phyloP scores from a whole-genome alignment of 768 basidiomycete species.

The Tremella yokohamensis region DNA sequence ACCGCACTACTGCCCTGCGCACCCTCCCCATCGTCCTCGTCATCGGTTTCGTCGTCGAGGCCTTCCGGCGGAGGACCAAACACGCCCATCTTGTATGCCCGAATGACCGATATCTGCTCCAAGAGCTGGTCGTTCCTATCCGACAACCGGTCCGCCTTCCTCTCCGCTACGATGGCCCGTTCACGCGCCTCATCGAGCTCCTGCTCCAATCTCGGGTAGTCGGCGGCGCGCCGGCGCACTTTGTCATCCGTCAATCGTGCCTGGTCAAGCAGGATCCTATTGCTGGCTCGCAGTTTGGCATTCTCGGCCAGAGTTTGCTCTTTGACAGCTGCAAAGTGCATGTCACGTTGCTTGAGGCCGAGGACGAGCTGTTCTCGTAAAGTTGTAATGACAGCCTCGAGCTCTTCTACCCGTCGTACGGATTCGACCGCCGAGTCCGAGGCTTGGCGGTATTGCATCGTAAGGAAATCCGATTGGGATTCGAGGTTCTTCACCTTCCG shows the following conservation, averaged over 20 bases:
- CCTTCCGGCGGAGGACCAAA: slow-evolving; percentile 10
- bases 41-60: slow-evolving; percentile 12
- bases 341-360: slow-evolving; percentile 33
- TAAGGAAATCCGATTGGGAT: slow-evolving; percentile 1
- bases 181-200: slow-evolving; percentile 13
- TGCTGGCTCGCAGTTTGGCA: slow-evolving; percentile 10
- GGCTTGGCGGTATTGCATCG: slow-evolving; percentile 24
- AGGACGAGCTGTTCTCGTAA: slow-evolving; percentile 24
- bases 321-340: slow-evolving; percentile 18
- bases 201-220: slow-evolving; percentile 17
- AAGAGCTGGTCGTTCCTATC: slow-evolving; percentile 33
- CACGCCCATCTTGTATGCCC: slow-evolving; percentile 36
- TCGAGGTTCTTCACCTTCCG: neutral
- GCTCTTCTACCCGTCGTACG: slow-evolving; percentile 6
- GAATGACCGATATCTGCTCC: slow-evolving; percentile 20
- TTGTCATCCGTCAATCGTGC: slow-evolving; percentile 34
- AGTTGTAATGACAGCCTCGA: slow-evolving; percentile 11
- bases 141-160: slow-evolving; percentile 4
- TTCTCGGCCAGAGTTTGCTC: slow-evolving; percentile 7
- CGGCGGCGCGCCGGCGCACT: slow-evolving; percentile 26
- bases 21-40: slow-evolving; percentile 4
- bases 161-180: slow-evolving; percentile 4
- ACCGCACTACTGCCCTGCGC: too few relatives aligned
- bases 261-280: slow-evolving; percentile 33
- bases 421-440: slow-evolving; percentile 22